Conservation (phyloP, 2,329 filamentous ascomycete species). For the Tetracladium maxilliforme region DNA sequence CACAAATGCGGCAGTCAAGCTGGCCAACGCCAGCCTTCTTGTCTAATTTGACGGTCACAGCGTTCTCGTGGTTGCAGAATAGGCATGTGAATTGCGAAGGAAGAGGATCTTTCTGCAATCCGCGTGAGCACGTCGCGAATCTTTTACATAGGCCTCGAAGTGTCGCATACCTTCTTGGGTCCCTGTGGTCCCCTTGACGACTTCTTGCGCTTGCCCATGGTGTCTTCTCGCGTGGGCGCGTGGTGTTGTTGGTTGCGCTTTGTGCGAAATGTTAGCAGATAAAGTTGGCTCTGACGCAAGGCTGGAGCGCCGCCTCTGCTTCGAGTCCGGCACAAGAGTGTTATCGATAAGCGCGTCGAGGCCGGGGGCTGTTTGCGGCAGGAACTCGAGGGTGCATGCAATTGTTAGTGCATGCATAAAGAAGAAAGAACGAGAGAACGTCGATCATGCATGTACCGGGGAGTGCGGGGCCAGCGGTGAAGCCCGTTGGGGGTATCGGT, state of each 20-base stretch:
- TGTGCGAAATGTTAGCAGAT: background rate
- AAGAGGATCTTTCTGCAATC: constrained; percentile 48
- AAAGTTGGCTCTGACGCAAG: background rate
- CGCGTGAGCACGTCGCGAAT: no score
- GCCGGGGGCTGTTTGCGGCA: no score
- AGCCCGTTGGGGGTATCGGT: no score
- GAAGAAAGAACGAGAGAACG: no score
- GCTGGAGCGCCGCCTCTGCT: constrained; percentile 1
- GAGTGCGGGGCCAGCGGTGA: no score
- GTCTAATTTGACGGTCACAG: constrained; percentile 80
- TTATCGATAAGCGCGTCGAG: constrained; percentile 1
- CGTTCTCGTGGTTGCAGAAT: constrained; percentile 96
- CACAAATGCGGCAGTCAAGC: constrained; percentile 83
- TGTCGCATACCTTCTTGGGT: constrained; percentile 56
- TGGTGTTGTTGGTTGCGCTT: constrained; percentile 1
- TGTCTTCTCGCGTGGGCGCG: constrained; percentile 5
- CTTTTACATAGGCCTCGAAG: constrained; percentile 1
- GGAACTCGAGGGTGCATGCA: no score
- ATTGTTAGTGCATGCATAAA: no score
- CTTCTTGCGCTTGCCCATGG: constrained; percentile 83
- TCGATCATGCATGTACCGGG: no score
- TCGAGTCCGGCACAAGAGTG: constrained; percentile 1
- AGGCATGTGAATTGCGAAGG: constrained; percentile 86
- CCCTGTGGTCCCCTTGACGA: constrained; percentile 68
- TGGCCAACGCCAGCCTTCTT: constrained; percentile 82